Conservation (phyloP, 768 basidiomycete genomes). For the Daedaleopsis sinensis region DNA sequence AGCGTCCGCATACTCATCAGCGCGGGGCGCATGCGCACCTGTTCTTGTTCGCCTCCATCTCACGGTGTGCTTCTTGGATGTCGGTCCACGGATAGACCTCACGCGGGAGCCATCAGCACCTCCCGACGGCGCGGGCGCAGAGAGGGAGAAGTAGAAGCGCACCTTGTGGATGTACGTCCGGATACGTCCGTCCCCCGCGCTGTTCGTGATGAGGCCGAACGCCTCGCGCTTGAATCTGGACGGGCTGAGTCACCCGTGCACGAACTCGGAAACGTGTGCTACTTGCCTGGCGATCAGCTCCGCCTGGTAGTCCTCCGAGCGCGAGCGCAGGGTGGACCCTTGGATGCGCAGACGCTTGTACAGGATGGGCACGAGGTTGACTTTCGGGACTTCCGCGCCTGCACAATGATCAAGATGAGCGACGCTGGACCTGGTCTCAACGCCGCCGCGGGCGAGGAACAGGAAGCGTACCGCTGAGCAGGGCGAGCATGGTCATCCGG, state of each 20-base stretch:
- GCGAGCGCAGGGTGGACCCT: slow-evolving; percentile 84
- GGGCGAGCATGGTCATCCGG: slow-evolving; percentile 67
- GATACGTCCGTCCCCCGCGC: slow-evolving; percentile 59
- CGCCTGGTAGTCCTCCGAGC: slow-evolving; percentile 75
- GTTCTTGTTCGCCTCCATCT: slow-evolving; percentile 80
- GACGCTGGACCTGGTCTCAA: not conserved
- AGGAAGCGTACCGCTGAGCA: slow-evolving; percentile 61
- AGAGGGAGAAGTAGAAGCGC: no score
- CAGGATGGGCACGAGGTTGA: slow-evolving; percentile 69
- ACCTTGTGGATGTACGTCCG: slow-evolving; percentile 80
- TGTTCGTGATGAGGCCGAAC: slow-evolving; percentile 60
- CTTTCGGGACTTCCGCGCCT: slow-evolving; percentile 55
- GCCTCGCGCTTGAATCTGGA: slow-evolving; percentile 57
- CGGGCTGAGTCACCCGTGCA: slow-evolving; percentile 5
- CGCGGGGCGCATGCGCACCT: slow-evolving; percentile 32
- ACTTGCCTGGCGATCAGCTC: slow-evolving; percentile 61
- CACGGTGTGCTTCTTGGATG: slow-evolving; percentile 78
- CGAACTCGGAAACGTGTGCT: not conserved
- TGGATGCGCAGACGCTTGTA: slow-evolving; percentile 87
- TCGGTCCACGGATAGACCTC: slow-evolving; percentile 81
- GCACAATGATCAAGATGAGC: slow-evolving; percentile 5
- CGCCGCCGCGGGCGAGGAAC: not conserved
- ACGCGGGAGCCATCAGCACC: no score
- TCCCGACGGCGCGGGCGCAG: no score
- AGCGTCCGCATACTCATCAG: not conserved